Evolutionary conservation across 2,329 filamentous ascomycete genomes (phyloP), one percentile per base, ranked within the genome.

Genomic region (Hypomyces perniciosus): DNA sequence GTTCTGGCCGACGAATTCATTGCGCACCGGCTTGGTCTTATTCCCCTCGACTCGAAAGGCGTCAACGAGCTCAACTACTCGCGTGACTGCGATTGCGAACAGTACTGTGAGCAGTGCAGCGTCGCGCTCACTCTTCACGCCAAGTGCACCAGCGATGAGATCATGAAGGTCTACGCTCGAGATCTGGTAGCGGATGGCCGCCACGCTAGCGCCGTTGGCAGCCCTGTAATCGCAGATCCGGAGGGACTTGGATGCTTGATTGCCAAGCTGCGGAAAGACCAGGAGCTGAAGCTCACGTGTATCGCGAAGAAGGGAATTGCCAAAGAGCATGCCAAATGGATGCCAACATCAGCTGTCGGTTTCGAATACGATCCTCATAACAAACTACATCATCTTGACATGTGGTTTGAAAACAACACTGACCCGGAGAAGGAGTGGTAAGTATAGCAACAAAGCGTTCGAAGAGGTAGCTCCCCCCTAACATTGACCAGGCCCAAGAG

Each of bases 301-400:
- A 87, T 96, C 58, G 93, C 92, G 46, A 96, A 96, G 78, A 97
- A 97, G 78, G 93, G 93, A 1, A 97, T 97, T 57, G 91, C 92
- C 35, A 99, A 99, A 76, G 93, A 99, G 69, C 93, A 99, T 70
- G 89, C 93, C 8, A 99, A 99, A 71, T 99, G 93, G 93, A 88
- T 90, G 62, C 91, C 93, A 2, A 92, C 88, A 34, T 81, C 90
- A 38, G 93, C 93, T 4, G 85, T 99, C 38, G 91, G 90, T 27
- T 99, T 99, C 66, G 93, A 99, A 70, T 99, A 99, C 69, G 93
- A 99, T 67, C 93, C 93, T 54, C 88, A 95, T 69, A 99, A 99
- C 74, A 96, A 95, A 72, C 75, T 99, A 58, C 82, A 85, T 58
- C 93, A 99, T 70, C 78, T 93, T 50, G 89, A 95, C 63, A 83